Percentiles rank a stretch among this genome's conserved stretches.
Evolutionary conservation across 805 yeast species (phyloP).

Genomic region (Candida patagonica): DNA sequence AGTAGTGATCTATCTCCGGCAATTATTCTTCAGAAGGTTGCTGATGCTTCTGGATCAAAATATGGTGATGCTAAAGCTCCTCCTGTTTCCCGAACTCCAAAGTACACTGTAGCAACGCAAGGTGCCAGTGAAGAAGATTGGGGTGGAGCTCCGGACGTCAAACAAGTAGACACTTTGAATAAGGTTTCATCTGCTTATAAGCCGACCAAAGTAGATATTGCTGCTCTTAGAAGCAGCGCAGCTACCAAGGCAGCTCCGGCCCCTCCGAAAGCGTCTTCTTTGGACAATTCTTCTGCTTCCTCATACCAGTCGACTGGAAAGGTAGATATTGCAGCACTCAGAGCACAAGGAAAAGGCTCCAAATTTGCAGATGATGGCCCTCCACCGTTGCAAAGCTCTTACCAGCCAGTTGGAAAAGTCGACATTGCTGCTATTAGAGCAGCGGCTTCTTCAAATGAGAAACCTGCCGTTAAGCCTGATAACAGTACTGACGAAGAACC

Average conservation of each 20-base stretch:
- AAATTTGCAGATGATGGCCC: slow-evolving; percentile 30
- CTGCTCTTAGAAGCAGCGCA: slow-evolving; percentile 39
- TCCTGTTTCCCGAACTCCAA: slow-evolving; percentile 27
- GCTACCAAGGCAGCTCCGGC: slow-evolving; percentile 22
- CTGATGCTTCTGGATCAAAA: slow-evolving; percentile 93
- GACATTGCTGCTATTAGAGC: slow-evolving; percentile 39
- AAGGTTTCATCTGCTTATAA: slow-evolving; percentile 52
- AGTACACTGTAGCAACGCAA: slow-evolving; percentile 27
- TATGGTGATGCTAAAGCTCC: slow-evolving; percentile 41
- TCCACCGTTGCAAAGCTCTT: slow-evolving; percentile 36
- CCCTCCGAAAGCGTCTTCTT: slow-evolving; percentile 9
- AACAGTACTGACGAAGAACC: slow-evolving; percentile 11
- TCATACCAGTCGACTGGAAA: slow-evolving; percentile 55
- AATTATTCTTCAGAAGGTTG: slow-evolving; percentile 65
- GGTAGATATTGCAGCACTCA: slow-evolving; percentile 39
- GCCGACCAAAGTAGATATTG: slow-evolving; percentile 55
- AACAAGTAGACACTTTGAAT: slow-evolving; percentile 24
- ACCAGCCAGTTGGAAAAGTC: slow-evolving; percentile 56
- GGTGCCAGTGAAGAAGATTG: slow-evolving; percentile 51
- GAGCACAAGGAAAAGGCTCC: slow-evolving; percentile 28
- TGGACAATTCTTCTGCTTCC: slow-evolving; percentile 7
- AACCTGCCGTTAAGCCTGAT: slow-evolving; percentile 6
- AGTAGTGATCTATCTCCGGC: slow-evolving; percentile 76
- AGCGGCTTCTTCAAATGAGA: slow-evolving; percentile 12
- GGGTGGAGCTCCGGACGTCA: slow-evolving; percentile 49